These are phyloP conservation scores for Capsicum rhomboideum DNA, from an alignment of 257 asterid species.

Conservation along the genomic window DNA sequence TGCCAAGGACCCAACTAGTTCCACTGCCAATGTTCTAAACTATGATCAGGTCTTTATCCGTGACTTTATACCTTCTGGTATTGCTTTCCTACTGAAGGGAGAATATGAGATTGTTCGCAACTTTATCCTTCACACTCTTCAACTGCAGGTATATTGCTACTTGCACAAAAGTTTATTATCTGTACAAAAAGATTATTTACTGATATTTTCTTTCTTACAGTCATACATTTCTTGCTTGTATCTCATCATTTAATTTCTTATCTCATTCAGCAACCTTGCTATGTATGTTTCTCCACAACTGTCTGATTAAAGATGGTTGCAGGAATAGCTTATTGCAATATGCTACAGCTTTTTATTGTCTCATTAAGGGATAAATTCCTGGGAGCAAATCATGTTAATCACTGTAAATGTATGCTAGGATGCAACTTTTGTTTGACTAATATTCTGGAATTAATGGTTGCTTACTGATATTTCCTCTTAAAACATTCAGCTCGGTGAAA, in stretches of 20 bases:
- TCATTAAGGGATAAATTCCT: neutral
- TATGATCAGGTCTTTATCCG: slow-evolving; percentile 73
- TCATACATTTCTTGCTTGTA: neutral
- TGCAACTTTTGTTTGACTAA: neutral
- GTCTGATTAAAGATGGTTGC: neutral
- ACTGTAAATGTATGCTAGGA: neutral
- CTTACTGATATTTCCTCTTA: neutral
- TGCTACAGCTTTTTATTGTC: neutral
- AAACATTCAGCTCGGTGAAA: neutral
- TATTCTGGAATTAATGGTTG: neutral
- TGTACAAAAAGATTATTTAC: neutral
- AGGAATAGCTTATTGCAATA: neutral
- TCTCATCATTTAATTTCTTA: neutral
- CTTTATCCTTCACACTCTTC: slow-evolving; percentile 70
- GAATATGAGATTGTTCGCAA: slow-evolving; percentile 73
- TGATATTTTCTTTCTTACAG: neutral
- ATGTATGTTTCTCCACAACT: neutral
- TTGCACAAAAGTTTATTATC: neutral
- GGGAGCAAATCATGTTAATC: neutral
- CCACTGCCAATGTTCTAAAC: slow-evolving; percentile 47
- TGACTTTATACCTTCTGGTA: slow-evolving; percentile 69
- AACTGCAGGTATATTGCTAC: slow-evolving; percentile 48
- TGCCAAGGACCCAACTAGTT: slow-evolving; percentile 51
- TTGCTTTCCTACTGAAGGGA: slow-evolving; percentile 67
- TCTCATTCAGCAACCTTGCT: neutral